Percentiles rank a stretch among this genome's conserved stretches.
phyloP scores from a whole-genome alignment of 305 asterid genomes.

The Coffea humblotiana region DNA sequence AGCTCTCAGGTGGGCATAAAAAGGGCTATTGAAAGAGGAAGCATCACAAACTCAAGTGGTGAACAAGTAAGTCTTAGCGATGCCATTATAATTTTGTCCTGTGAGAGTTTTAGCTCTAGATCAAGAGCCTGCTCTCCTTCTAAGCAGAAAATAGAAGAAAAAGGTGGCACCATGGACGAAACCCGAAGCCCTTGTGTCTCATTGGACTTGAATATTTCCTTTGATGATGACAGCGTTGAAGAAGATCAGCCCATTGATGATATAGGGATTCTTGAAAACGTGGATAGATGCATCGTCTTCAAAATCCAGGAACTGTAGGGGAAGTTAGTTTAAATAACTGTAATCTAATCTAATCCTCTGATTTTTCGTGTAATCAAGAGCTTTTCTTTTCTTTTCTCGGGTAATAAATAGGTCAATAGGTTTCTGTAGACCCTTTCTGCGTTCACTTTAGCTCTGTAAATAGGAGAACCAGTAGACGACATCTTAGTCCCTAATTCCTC shows the following conservation, averaged over 20 bases:
- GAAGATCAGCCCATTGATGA: slow-evolving; percentile 35
- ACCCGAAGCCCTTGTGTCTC: slow-evolving; percentile 26
- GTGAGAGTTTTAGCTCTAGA: slow-evolving; percentile 48
- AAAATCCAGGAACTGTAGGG: slow-evolving; percentile 32
- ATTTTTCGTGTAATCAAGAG: not conserved
- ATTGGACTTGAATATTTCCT: slow-evolving; percentile 69
- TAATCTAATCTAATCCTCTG: not conserved
- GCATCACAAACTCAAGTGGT: slow-evolving; percentile 29
- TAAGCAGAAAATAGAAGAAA: slow-evolving; percentile 23
- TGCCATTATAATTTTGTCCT: slow-evolving; percentile 65
- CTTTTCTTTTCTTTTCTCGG: not conserved
- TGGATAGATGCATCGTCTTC: slow-evolving; percentile 59
- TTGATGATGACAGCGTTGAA: slow-evolving; percentile 34
- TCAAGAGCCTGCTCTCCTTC: slow-evolving; percentile 58
- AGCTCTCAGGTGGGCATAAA: slow-evolving; percentile 47
- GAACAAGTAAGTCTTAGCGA: slow-evolving; percentile 60
- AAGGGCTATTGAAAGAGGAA: slow-evolving; percentile 67
- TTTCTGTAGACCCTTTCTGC: not conserved
- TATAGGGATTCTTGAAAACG: slow-evolving; percentile 53
- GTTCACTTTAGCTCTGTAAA: slow-evolving; percentile 15
- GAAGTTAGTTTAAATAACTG: not conserved
- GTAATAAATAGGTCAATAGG: not conserved
- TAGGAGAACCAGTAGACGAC: not conserved
- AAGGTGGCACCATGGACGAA: slow-evolving; percentile 19
- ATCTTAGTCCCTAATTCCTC: not conserved